Evolutionary conservation across 768 basidiomycete genomes (phyloP).

Genomic region (Kwoniella newhampshirensis): DNA sequence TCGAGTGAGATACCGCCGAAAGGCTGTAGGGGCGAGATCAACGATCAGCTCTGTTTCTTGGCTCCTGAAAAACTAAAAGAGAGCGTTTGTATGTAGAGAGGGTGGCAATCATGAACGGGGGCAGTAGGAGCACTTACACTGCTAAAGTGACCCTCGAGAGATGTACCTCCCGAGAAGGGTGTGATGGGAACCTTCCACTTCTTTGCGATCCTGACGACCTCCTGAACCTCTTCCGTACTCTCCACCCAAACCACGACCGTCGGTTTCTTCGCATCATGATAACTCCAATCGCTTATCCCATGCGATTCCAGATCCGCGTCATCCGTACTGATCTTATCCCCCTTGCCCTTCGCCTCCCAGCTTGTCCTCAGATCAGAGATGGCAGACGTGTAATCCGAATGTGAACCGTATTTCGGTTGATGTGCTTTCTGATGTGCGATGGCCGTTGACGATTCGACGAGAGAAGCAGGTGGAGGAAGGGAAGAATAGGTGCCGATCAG

Average conservation of each 20-base stretch:
- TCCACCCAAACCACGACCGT: slow-evolving; percentile 52
- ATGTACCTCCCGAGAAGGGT: slow-evolving; percentile 81
- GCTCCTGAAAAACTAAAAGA: no score
- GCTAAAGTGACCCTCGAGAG: slow-evolving; percentile 80
- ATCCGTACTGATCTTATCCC: slow-evolving; percentile 38
- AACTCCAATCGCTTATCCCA: slow-evolving; percentile 48
- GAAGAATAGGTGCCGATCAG: slow-evolving; percentile 15
- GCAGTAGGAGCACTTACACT: slow-evolving; percentile 68
- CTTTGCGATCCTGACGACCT: slow-evolving; percentile 71
- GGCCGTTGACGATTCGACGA: slow-evolving; percentile 29
- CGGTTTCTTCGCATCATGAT: slow-evolving; percentile 45
- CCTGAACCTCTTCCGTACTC: slow-evolving; percentile 80
- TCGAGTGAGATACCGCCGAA: slow-evolving; percentile 76
- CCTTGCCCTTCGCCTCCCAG: slow-evolving; percentile 32
- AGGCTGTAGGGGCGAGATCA: slow-evolving; percentile 24
- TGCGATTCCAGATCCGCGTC: slow-evolving; percentile 42
- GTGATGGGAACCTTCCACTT: slow-evolving; percentile 74
- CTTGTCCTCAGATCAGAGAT: slow-evolving; percentile 32
- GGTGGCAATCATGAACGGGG: no score
- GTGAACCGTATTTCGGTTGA: slow-evolving; percentile 39
- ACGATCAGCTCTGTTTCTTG: neutral
- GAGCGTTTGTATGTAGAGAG: no score
- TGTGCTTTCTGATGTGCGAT: slow-evolving; percentile 30
- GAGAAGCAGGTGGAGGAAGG: slow-evolving; percentile 16
- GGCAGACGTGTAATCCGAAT: slow-evolving; percentile 32